These are phyloP conservation scores for Tricharina praecox DNA, from an alignment of 495 filamentous ascomycete species.

Conservation along the genomic window DNA sequence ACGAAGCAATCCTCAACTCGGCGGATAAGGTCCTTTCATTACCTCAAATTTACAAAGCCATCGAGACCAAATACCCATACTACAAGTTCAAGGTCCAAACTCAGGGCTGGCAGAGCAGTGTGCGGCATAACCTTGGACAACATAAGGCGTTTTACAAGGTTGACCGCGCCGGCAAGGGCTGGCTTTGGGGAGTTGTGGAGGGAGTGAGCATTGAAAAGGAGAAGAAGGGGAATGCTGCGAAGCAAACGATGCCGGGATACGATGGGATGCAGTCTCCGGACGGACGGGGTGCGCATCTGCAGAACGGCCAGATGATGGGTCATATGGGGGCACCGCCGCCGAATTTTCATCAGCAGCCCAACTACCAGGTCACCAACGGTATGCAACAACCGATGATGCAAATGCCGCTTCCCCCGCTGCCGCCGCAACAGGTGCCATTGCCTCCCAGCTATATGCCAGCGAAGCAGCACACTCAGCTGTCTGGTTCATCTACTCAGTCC, in stretches of 20 bases:
- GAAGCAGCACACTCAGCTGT: background rate
- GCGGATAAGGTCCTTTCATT: conserved; percentile 55
- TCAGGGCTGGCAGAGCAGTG: conserved; percentile 91
- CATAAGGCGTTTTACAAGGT: conserved; percentile 77
- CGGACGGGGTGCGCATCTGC: background rate
- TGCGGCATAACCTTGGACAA: conserved; percentile 85
- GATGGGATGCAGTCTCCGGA: too few species aligned
- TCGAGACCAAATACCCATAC: conserved; percentile 75
- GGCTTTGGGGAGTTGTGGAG: conserved; percentile 49
- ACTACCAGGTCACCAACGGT: background rate
- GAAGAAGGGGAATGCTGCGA: conserved; percentile 32
- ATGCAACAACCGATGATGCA: background rate
- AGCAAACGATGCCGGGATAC: background rate
- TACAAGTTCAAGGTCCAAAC: conserved; percentile 68
- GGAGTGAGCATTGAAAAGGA: conserved; percentile 53
- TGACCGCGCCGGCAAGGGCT: conserved; percentile 54
- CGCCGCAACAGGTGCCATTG: background rate
- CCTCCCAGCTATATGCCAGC: conserved; percentile 3
- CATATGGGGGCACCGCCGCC: background rate
- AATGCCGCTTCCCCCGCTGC: background rate
- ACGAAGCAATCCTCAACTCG: conserved; percentile 68
- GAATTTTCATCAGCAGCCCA: background rate
- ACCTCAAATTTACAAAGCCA: conserved; percentile 82
- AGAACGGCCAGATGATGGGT: conserved; percentile 4
- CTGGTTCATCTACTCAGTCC: too few species aligned